Evolutionary conservation across 129 eudicot species (phyloP), one percentile per base, ranked within the genome.

Genomic region (Flaveria linearis): DNA sequence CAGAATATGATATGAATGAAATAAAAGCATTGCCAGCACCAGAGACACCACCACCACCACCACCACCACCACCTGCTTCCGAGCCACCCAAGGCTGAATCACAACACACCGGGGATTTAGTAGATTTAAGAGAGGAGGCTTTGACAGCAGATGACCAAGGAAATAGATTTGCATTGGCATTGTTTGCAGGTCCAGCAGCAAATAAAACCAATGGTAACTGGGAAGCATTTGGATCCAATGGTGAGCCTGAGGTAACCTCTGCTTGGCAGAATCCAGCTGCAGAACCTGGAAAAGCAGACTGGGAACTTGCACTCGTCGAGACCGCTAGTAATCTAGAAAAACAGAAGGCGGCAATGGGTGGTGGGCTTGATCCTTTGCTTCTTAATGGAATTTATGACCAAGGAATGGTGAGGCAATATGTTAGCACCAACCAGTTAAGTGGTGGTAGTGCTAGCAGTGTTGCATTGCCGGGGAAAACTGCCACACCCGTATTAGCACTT

Each of bases 221-320:
- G 97, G 92, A 89, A 61, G 84, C 92, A 3, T 92, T 92, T 55
- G 82, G 82, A 53, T 69, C 91, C 20, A 80, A 81, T 26, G 89
- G 93, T 4, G 86, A 81, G 47, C 61, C 86, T 2, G 92, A 85
- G 53, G 92, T 92, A 33, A 87, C 91, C 5, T 89, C 97, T 3
- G 97, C 97, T 9, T 92, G 97, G 97, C 91, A 92, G 81, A 89
- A 78, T 77, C 97, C 96, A 12, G 97, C 97, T 18, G 97, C 91
- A 0, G 96, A 92, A 30, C 64, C 77, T 16, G 96, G 96, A 23
- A 90, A 92, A 68, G 98, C 98, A 0, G 98, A 92, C 72, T 92
- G 98, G 98, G 98, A 92, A 75, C 71, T 92, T 36, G 98, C 96
- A 4, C 77, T 92, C 86, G 98, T 89, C 61, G 98, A 92, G 41